A percentile compares a stretch with the other conserved stretches of the same genome.
phyloP scores from a whole-genome alignment of 1,284 basidiomycete species.

The Retiboletus fuscus region DNA sequence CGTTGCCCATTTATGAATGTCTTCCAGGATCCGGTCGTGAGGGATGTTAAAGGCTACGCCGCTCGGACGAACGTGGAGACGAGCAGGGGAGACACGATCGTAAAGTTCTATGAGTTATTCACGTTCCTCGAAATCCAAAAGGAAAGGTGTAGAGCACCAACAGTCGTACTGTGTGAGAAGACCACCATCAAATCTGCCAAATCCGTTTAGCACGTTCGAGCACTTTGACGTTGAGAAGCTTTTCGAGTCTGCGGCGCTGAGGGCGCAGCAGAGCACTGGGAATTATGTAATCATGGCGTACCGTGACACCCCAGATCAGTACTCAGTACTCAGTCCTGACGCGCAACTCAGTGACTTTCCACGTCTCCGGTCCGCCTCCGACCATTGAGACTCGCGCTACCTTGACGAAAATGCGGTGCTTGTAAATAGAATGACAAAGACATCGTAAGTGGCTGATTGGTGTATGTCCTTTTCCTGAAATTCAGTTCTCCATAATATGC shows the following conservation, averaged over 20 bases:
- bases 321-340: slow-evolving; percentile 99
- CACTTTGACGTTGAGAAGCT: slow-evolving; percentile 97
- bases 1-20: slow-evolving; percentile 98
- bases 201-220: slow-evolving; percentile 99
- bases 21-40: slow-evolving; percentile 94
- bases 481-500: too few relatives aligned
- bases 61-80: slow-evolving; percentile 96
- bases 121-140: slow-evolving; percentile 99
- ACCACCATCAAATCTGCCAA: slow-evolving; percentile 96
- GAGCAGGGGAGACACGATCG: slow-evolving; percentile 97
- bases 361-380: too few relatives aligned
- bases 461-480: too few relatives aligned
- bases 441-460: too few relatives aligned
- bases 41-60: slow-evolving; percentile 98
- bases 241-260: slow-evolving; percentile 99
- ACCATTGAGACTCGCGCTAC: too few relatives aligned
- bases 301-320: too few relatives aligned
- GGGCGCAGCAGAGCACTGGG: slow-evolving; percentile 84
- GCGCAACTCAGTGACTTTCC: too few relatives aligned
- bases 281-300: too few relatives aligned
- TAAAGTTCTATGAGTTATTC: slow-evolving; percentile 99
- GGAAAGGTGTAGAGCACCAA: slow-evolving; percentile 95
- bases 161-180: slow-evolving; percentile 95
- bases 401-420: too few relatives aligned
- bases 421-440: too few relatives aligned